Evolutionary conservation across 306 rosid species (phyloP).

Genomic region (Notholithocarpus densiflorus): DNA sequence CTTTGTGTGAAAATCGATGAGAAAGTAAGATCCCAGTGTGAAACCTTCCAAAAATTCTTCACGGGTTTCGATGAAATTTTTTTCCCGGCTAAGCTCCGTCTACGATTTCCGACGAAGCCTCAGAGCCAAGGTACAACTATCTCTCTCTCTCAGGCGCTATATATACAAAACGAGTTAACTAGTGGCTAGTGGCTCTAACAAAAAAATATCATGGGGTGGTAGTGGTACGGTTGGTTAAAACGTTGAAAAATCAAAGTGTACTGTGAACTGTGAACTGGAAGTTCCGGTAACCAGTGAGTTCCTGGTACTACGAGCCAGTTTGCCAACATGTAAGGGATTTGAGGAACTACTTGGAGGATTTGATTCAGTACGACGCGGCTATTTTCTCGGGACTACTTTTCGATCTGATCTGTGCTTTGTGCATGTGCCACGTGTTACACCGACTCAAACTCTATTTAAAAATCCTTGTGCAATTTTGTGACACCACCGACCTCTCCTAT

Average conservation of each 20-base stretch:
- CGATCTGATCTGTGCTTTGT: conserved; percentile 34
- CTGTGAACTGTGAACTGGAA: neutral
- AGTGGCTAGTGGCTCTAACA: neutral
- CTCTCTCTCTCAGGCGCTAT: neutral
- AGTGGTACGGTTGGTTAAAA: neutral
- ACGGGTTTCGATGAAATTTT: neutral
- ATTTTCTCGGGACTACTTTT: conserved; percentile 27
- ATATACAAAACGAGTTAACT: conserved; percentile 3
- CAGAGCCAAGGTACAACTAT: conserved; percentile 4
- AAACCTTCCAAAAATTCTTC: neutral
- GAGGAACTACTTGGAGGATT: neutral
- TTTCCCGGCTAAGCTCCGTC: conserved; percentile 4
- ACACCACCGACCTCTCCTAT: conserved; percentile 25
- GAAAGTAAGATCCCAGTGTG: conserved; percentile 22
- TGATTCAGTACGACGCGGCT: conserved; percentile 34
- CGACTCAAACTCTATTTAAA: neutral
- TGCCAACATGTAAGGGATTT: conserved; percentile 11
- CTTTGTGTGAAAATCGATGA: conserved; percentile 1
- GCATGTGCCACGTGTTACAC: conserved; percentile 29
- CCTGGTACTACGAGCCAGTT: too few relatives aligned
- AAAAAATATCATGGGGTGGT: conserved; percentile 9
- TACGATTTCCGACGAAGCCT: neutral
- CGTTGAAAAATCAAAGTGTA: too few relatives aligned
- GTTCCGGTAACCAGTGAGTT: conserved; percentile 26
- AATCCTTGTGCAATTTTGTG: conserved; percentile 30